Evolutionary conservation across 2,329 filamentous ascomycete species (phyloP).

Genomic region (Bipolaris gigantea): DNA sequence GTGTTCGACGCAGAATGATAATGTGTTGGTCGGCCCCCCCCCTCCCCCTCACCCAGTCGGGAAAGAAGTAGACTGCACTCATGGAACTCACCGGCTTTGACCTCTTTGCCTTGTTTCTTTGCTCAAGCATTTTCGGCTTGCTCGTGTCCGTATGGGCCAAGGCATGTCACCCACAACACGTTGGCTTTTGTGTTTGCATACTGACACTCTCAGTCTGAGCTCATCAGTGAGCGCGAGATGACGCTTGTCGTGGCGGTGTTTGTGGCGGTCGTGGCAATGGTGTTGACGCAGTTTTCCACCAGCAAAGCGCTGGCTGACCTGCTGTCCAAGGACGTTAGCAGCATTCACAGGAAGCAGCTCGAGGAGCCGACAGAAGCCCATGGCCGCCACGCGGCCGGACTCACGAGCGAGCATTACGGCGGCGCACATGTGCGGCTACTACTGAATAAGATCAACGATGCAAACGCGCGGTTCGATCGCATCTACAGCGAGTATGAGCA

Average conservation of each 20-base stretch:
- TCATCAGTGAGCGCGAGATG: constrained; percentile 14
- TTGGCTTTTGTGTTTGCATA: not conserved
- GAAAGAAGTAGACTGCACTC: not conserved
- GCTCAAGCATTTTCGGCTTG: constrained; percentile 11
- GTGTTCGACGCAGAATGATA: not conserved
- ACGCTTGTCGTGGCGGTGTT: constrained; percentile 12
- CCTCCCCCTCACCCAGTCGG: not conserved
- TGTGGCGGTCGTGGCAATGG: not conserved
- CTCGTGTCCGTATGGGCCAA: constrained; percentile 4
- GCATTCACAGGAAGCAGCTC: constrained; percentile 9
- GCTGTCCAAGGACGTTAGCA: constrained; percentile 1
- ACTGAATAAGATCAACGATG: constrained; percentile 1
- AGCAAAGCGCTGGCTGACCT: constrained; percentile 3
- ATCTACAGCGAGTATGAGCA: constrained; percentile 19
- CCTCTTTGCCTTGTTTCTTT: constrained; percentile 13
- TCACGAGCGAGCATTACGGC: constrained; percentile 10
- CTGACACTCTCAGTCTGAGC: constrained; percentile 9
- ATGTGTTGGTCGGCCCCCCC: not conserved
- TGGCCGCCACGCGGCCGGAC: constrained; percentile 2
- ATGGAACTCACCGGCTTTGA: constrained; percentile 16
- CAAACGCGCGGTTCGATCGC: constrained; percentile 10
- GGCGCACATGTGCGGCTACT: constrained; percentile 9
- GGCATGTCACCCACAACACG: not conserved
- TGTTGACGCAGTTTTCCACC: not conserved
- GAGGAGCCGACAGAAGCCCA: constrained; percentile 13